Conservation (phyloP, 2,329 filamentous ascomycete genomes). For the Apiospora phragmitis region DNA sequence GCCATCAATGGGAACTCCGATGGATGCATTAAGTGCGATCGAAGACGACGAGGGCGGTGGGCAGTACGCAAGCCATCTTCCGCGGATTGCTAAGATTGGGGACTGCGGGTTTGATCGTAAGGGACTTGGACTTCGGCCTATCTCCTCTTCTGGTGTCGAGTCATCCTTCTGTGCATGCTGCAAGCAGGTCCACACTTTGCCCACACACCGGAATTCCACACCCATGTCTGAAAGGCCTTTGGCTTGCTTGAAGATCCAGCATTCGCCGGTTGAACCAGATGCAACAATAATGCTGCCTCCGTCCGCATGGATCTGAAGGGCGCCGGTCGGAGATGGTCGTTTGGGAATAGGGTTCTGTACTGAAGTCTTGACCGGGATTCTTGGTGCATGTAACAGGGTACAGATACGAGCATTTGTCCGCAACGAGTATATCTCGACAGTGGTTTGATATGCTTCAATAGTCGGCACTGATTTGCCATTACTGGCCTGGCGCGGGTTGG, state of each 20-base stretch:
- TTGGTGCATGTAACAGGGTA: slow-evolving; percentile 71
- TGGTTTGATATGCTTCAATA: slow-evolving; percentile 75
- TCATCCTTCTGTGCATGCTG: slow-evolving; percentile 60
- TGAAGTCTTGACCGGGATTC: slow-evolving; percentile 58
- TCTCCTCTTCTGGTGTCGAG: slow-evolving; percentile 46
- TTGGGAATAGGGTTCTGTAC: slow-evolving; percentile 64
- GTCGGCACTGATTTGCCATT: slow-evolving; percentile 35
- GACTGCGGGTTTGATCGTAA: slow-evolving; percentile 50
- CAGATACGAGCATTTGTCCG: slow-evolving; percentile 70
- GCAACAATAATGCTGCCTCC: slow-evolving; percentile 71
- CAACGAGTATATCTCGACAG: slow-evolving; percentile 86
- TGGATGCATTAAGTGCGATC: slow-evolving; percentile 66
- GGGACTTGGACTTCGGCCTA: slow-evolving; percentile 37
- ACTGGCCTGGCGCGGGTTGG: slow-evolving; percentile 37
- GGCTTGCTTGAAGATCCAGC: slow-evolving; percentile 71
- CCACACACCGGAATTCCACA: slow-evolving; percentile 64
- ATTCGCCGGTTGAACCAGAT: slow-evolving; percentile 83
- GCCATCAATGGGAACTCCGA: slow-evolving; percentile 56
- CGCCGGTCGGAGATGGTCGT: slow-evolving; percentile 69
- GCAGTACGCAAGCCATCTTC: slow-evolving; percentile 77
- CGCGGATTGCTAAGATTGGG: slow-evolving; percentile 68
- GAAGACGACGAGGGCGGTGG: slow-evolving; percentile 72
- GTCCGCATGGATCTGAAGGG: slow-evolving; percentile 72
- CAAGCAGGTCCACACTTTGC: slow-evolving; percentile 89
- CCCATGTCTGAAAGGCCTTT: slow-evolving; percentile 42